Percentiles rank a stretch among this genome's conserved stretches.
These are phyloP conservation scores for Cymbopogon flexuosus DNA, from an alignment of 202 grass and related monocot genomes.

Conservation along the genomic window DNA sequence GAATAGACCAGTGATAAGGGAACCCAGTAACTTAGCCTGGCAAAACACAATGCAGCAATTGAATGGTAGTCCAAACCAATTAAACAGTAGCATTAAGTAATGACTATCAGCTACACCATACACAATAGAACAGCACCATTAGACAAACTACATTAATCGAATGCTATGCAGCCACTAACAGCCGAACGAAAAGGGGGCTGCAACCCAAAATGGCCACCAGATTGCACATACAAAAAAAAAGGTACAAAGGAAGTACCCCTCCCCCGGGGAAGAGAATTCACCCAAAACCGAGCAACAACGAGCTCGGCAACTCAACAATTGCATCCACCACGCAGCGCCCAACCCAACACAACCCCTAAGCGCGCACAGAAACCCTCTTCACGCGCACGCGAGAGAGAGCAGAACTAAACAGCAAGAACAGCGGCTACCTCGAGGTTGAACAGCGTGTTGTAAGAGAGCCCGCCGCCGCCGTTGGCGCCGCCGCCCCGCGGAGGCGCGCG, in stretches of 20 bases:
- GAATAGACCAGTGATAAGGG: not conserved
- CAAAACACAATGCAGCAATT: not conserved
- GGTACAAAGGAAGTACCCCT: not conserved
- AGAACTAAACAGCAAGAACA: not conserved
- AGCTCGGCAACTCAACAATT: not conserved
- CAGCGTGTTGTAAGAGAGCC: constrained; percentile 65
- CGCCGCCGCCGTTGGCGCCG: constrained; percentile 42
- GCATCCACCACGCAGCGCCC: not conserved
- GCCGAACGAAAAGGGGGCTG: not conserved
- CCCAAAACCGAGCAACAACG: not conserved
- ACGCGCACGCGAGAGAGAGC: not conserved
- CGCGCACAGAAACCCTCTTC: not conserved
- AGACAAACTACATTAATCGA: constrained; percentile 17
- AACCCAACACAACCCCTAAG: not conserved
- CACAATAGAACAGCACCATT: not conserved
- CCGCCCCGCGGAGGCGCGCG: constrained; percentile 46
- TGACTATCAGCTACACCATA: not conserved
- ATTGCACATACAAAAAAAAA: not conserved
- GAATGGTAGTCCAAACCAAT: too few relatives aligned
- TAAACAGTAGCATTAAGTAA: not conserved
- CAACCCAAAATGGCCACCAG: not conserved
- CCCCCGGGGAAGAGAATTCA: not conserved
- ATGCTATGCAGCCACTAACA: not conserved
- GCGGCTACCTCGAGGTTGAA: constrained; percentile 70
- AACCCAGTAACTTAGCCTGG: not conserved